Base-by-base conservation (phyloP, 2,329 filamentous ascomycete genomes). In the Ceratocystis variospora region DNA sequence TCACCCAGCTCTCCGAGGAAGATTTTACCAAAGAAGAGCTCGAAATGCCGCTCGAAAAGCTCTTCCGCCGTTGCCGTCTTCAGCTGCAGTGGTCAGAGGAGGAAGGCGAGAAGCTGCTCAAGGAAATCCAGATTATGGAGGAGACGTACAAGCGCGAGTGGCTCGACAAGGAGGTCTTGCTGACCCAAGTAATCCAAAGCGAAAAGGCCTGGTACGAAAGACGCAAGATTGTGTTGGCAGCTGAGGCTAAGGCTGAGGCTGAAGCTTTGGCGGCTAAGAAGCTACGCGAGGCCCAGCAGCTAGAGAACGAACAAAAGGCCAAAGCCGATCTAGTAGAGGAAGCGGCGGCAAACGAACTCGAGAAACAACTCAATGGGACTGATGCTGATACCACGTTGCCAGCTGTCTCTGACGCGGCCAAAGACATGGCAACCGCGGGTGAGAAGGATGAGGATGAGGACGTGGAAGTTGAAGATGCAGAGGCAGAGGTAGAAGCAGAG, bases 151-250 rank as follows among this genome's bases (percentile, higher is more conserved):
- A 83, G 73, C 80, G 84, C 69, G 88, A 90, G 73, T 94, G 89
- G 89, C 77, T 84, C 15, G 85, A 89, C 75, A 93, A 93, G 75
- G 89, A 94, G 75, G 80, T 89, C 37, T 75, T 93, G 19, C 75
- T 94, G n/a, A 83, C 89, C 67, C 89, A 90, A 72, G 81, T 87
- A 41, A 80, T 90, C 70, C 75, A 81, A 71, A 80, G 78, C 71
- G 89, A 93, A 73, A 79, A 83, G 44, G 84, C 86, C 73, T 85
- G 86, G 77, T 83, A 85, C 70, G 77, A 80, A 66, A 78, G 84
- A 64, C 80, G 83, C 2, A 78, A 76, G 1, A 77, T 81, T 22
- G 77, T 81, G 8, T 74, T 79, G 19, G 73, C 81, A 5, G 69
- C 73, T 2, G 73, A 72, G 12, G 71, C 71, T 2, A 68, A 73